Evolutionary conservation across 202 grass and related monocot species (phyloP), one percentile per base, ranked within the genome.

Genomic region (Schoenoplectus triqueter): DNA sequence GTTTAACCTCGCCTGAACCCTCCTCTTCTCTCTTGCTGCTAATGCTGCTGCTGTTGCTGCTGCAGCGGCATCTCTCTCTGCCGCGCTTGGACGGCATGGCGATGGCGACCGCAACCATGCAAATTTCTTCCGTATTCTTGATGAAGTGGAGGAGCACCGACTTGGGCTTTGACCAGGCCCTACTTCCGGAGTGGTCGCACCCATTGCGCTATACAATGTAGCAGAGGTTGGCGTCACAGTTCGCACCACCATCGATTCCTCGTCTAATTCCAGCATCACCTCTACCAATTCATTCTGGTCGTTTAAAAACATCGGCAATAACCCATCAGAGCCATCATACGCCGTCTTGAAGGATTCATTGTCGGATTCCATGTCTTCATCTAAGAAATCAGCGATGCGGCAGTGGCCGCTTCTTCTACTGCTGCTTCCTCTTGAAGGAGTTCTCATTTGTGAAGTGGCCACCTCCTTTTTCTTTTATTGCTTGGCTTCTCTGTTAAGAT

Each of bases 211-310:
- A 63, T 91, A 93, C 67, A 93, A 82, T 57, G 89, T 51, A 6
- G 89, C 78, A 48, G 54, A 51, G 17, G 96, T 99, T 79, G 91
- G 93, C 18, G 96, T 99, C 79, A 99, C 96, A 82, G 93, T 99
- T 66, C 96, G 91, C 46, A 99, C 90, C 68, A 99, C 93, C 96
- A 99, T 99, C 79, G 91, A 96, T 59, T 99, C 93, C 88, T 99
- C 96, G 84, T 99, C 96, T 8, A 99, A 88, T 89, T 99, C 96
- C 86, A 99, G 92, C 93, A 92, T 99, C 61, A 99, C 96, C 91
- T 99, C 96, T 47, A 99, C 93, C 65, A 99, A 92, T 73, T 96
- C 96, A 13, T 90, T 87, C 88, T 96, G 96, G 80, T 99, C 93
- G 71, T 85, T 84, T 78, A 92, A 86, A 83, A 99, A 99, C 86